A percentile compares a stretch with the other conserved stretches of the same genome.
Evolutionary conservation across 768 basidiomycete species (phyloP).

Genomic region (Rhodotorula toruloides): DNA sequence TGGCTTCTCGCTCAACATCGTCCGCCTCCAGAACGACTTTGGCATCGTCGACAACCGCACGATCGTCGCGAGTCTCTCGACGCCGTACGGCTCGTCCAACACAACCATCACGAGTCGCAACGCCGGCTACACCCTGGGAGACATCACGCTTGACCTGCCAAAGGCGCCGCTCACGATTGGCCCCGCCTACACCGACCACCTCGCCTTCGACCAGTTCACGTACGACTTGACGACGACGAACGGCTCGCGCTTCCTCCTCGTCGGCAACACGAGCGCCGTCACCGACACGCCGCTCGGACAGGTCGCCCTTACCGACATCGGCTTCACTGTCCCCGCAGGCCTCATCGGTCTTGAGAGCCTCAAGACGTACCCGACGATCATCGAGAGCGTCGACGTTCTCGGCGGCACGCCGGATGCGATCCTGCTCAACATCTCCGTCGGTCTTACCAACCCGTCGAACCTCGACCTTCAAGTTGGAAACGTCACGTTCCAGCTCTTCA

Average conservation of each 20-base stretch:
- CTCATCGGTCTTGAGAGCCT: slow-evolving; percentile 61
- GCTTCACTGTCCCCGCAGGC: slow-evolving; percentile 62
- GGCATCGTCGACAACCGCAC: slow-evolving; percentile 57
- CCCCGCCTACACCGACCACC: slow-evolving; percentile 13
- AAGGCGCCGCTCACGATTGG: slow-evolving; percentile 56
- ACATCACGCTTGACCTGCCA: slow-evolving; percentile 55
- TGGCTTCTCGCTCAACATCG: slow-evolving; percentile 53
- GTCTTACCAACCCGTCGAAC: slow-evolving; percentile 65
- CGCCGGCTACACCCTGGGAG: slow-evolving; percentile 58
- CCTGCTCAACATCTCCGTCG: slow-evolving; percentile 59
- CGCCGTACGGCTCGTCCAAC: slow-evolving; percentile 57
- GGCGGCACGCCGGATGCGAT: slow-evolving; percentile 62
- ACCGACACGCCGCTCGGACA: slow-evolving; percentile 43
- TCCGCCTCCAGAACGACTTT: slow-evolving; percentile 62
- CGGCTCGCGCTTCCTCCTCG: slow-evolving; percentile 18
- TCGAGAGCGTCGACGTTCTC: slow-evolving; percentile 60
- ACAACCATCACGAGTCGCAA: slow-evolving; percentile 55
- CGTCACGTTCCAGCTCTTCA: slow-evolving; percentile 57
- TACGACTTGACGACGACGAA: slow-evolving; percentile 30
- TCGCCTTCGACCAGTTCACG: slow-evolving; percentile 32
- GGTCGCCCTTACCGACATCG: slow-evolving; percentile 66
- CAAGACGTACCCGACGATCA: slow-evolving; percentile 54
- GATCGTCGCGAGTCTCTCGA: slow-evolving; percentile 58
- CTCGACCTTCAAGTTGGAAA: slow-evolving; percentile 52
- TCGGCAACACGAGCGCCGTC: slow-evolving; percentile 23